Conservation (phyloP, 2,329 filamentous ascomycete species). For the Penicillium corylophilum region DNA sequence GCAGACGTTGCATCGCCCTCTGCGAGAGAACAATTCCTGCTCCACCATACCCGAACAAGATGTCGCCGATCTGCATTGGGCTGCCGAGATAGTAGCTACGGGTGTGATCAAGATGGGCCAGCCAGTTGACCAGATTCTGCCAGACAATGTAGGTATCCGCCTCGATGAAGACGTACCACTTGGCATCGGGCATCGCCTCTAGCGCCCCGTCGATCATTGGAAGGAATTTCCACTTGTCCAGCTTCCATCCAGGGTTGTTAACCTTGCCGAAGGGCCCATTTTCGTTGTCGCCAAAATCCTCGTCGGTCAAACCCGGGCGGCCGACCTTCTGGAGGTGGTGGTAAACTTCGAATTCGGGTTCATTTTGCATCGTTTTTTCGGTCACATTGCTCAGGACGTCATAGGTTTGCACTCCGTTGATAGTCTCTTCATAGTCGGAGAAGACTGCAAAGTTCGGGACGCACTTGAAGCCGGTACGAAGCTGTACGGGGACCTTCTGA, state of each 20-base stretch:
- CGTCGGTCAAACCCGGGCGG: slow-evolving; percentile 36
- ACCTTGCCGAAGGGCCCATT: slow-evolving; percentile 36
- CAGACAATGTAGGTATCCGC: slow-evolving; percentile 58
- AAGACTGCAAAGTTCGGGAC: slow-evolving; percentile 30
- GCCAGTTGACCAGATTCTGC: slow-evolving; percentile 52
- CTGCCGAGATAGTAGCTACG: slow-evolving; percentile 54
- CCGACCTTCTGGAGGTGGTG: slow-evolving; percentile 45
- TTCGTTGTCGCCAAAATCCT: slow-evolving; percentile 28
- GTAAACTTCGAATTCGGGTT: slow-evolving; percentile 52
- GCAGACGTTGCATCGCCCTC: slow-evolving; percentile 44
- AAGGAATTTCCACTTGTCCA: slow-evolving; percentile 59
- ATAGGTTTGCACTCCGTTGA: slow-evolving; percentile 24
- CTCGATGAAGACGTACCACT: slow-evolving; percentile 60
- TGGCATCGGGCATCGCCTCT: slow-evolving; percentile 44
- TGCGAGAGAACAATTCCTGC: slow-evolving; percentile 52
- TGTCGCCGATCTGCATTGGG: slow-evolving; percentile 49
- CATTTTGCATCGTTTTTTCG: slow-evolving; percentile 14
- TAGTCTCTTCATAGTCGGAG: slow-evolving; percentile 31
- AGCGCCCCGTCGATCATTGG: slow-evolving; percentile 53
- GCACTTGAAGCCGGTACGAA: slow-evolving; percentile 29
- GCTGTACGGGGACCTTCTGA: slow-evolving; percentile 28
- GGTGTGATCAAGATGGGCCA: slow-evolving; percentile 47
- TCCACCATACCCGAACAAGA: slow-evolving; percentile 53
- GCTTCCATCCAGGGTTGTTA: slow-evolving; percentile 50
- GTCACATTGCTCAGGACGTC: slow-evolving; percentile 29